Conservation (phyloP, 2,329 filamentous ascomycete species). For the Arthrobotrys megalospora region DNA sequence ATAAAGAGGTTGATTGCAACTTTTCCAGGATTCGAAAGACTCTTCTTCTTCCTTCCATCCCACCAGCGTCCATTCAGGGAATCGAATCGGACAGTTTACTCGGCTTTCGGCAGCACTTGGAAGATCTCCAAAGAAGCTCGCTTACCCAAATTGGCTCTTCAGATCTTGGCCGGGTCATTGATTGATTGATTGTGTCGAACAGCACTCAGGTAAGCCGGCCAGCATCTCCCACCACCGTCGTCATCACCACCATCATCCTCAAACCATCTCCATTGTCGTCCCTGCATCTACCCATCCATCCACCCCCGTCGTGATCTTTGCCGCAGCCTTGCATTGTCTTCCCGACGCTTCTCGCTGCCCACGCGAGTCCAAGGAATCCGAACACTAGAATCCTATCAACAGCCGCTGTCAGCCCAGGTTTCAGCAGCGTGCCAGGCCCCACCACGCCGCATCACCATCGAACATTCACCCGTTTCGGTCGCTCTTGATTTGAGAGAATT, state of each 20-base stretch:
- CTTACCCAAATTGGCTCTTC: constrained; percentile 31
- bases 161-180: constrained; percentile 10
- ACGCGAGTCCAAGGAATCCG: neutral
- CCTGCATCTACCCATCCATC: neutral
- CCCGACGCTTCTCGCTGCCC: neutral
- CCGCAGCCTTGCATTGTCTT: neutral
- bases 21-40: neutral
- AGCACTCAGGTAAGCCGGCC: neutral
- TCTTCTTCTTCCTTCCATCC: no score
- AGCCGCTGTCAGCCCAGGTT: neutral
- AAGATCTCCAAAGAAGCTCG: constrained; percentile 12
- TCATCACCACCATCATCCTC: neutral
- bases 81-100: constrained; percentile 31
- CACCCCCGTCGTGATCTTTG: neutral
- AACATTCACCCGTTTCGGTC: neutral
- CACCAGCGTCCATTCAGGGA: neutral
- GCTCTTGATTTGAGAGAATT: constrained; percentile 9
- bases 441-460: constrained; percentile 12
- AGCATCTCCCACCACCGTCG: neutral
- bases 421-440: constrained; percentile 1
- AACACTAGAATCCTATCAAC: no score
- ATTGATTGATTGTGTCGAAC: neutral
- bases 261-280: no score
- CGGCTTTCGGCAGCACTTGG: constrained; percentile 18
- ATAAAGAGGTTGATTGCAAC: no score